These are phyloP conservation scores for Trichoderma hamatum DNA, from an alignment of 2,329 filamentous ascomycete species.

Conservation along the genomic window DNA sequence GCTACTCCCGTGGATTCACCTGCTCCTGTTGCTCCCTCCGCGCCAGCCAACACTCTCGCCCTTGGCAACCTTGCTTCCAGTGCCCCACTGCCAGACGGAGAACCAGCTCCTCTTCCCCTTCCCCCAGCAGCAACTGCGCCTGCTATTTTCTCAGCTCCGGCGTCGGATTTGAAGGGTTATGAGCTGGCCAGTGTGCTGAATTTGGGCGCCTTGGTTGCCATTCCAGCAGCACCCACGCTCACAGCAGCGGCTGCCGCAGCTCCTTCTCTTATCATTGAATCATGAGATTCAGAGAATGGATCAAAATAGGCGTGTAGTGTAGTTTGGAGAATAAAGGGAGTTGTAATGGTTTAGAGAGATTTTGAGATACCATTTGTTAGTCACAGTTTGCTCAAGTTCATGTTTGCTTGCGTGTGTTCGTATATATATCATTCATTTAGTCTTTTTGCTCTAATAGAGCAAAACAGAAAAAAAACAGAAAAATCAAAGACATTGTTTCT, in stretches of 20 bases:
- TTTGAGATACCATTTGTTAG: constrained; percentile 24
- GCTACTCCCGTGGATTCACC: not conserved
- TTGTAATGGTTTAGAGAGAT: not conserved
- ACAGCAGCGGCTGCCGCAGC: not conserved
- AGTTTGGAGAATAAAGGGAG: no score
- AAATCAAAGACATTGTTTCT: not conserved
- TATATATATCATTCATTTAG: constrained; percentile 14
- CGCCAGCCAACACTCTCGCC: constrained; percentile 15
- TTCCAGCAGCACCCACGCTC: not conserved
- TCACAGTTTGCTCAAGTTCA: constrained; percentile 9
- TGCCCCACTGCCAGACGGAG: constrained; percentile 6
- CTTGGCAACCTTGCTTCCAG: constrained; percentile 13
- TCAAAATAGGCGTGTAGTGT: not conserved
- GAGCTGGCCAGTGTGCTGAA: constrained; percentile 15
- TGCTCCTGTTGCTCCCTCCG: not conserved
- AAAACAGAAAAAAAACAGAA: not conserved
- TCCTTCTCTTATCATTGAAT: constrained; percentile 11
- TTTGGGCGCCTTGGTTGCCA: constrained; percentile 14
- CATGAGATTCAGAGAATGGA: not conserved
- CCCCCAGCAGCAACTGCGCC: constrained; percentile 17
- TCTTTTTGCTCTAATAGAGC: not conserved
- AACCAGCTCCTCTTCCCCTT: not conserved
- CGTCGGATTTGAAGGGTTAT: constrained; percentile 21
- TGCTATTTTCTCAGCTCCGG: constrained; percentile 15
- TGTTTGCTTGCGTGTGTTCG: not conserved